Evolutionary conservation across 495 filamentous ascomycete genomes (phyloP).

Genomic region (Penicilliopsis zonata): DNA sequence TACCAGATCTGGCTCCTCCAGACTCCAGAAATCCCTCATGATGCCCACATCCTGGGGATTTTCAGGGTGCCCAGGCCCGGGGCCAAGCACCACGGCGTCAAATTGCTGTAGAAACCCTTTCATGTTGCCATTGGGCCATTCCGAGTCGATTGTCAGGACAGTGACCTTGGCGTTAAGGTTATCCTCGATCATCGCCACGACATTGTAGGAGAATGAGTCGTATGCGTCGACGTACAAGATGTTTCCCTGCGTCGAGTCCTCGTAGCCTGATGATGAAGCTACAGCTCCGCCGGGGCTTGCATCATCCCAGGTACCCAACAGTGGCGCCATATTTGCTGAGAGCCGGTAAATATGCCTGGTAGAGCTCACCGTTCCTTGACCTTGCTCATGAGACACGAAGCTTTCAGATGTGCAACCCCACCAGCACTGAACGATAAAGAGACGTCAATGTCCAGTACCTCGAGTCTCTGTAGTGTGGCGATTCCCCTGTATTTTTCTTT

Average conservation of each 20-base stretch:
- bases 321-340: conserved; percentile 23
- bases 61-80: conserved; percentile 59
- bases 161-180: conserved; percentile 52
- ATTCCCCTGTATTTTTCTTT: too few species aligned
- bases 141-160: conserved; percentile 56
- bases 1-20: conserved; percentile 42
- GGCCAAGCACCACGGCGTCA: conserved; percentile 69
- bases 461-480: too few species aligned
- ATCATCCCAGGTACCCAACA: conserved; percentile 19
- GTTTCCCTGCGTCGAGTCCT: conserved; percentile 14
- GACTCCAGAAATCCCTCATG: conserved; percentile 63
- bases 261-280: conserved; percentile 1
- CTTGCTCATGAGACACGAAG: too few species aligned
- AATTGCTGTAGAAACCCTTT: conserved; percentile 43
- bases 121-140: conserved; percentile 34
- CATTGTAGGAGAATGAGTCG: conserved; percentile 93
- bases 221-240: conserved; percentile 89
- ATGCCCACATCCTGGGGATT: conserved; percentile 60
- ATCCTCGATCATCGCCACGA: conserved; percentile 63
- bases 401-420: too few species aligned
- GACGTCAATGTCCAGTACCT: too few species aligned
- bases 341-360: too few species aligned
- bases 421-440: too few species aligned
- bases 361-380: too few species aligned
- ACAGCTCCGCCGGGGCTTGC: conserved; percentile 2